These are phyloP conservation scores for Trametes elegans DNA, from an alignment of 768 basidiomycete genomes.

Conservation along the genomic window DNA sequence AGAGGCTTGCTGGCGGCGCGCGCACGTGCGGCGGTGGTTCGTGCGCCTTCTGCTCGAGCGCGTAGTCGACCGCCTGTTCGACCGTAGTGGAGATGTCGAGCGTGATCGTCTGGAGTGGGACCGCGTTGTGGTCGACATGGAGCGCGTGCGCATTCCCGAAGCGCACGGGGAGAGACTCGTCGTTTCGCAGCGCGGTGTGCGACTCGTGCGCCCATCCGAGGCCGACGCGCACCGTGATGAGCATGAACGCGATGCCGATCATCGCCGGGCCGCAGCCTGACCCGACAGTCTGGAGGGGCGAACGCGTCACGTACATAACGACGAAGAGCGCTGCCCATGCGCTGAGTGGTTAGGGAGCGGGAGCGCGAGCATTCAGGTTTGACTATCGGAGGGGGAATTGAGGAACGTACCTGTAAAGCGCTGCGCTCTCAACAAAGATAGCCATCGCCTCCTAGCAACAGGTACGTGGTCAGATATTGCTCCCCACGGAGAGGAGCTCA, in stretches of 20 bases:
- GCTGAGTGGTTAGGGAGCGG: neutral
- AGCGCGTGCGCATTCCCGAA: constrained; percentile 18
- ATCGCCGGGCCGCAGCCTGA: neutral
- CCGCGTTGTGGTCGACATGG: neutral
- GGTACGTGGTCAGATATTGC: too few relatives aligned
- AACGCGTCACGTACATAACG: neutral
- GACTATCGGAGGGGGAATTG: too few relatives aligned
- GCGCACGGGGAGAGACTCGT: constrained; percentile 44
- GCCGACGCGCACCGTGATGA: constrained; percentile 19
- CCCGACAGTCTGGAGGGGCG: neutral
- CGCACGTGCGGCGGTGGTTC: too few relatives aligned
- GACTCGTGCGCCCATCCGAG: too few relatives aligned
- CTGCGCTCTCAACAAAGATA: constrained; percentile 1
- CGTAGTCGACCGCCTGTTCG: neutral
- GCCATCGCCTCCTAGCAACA: neutral
- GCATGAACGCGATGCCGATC: constrained; percentile 16
- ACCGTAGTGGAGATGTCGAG: neutral
- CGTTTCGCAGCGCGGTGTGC: too few relatives aligned
- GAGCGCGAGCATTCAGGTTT: neutral
- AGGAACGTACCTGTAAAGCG: neutral
- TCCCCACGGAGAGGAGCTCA: too few relatives aligned
- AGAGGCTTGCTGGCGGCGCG: too few relatives aligned
- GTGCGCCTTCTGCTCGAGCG: neutral
- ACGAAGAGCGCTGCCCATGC: neutral
- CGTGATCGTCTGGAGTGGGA: neutral